phyloP scores from a whole-genome alignment of 495 filamentous ascomycete genomes.

The Hamigera avellanea region DNA sequence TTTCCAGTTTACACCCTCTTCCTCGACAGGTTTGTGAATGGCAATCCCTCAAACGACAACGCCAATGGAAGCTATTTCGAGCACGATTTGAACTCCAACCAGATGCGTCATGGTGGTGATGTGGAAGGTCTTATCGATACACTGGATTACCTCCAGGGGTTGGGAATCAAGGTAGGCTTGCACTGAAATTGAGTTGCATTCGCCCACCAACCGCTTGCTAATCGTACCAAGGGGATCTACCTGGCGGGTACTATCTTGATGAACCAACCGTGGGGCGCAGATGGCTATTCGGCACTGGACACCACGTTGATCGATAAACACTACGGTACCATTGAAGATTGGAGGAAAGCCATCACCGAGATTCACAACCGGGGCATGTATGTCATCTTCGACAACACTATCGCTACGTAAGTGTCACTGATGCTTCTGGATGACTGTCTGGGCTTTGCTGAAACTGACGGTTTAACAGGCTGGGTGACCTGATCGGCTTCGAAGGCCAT shows the following conservation, averaged over 20 bases:
- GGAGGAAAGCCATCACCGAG: conserved; percentile 52
- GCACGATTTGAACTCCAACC: conserved; percentile 55
- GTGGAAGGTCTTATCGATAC: conserved; percentile 51
- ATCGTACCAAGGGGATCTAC: conserved; percentile 45
- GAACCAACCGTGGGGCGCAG: conserved; percentile 60
- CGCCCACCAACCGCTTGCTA: background rate
- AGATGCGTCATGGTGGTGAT: conserved; percentile 68
- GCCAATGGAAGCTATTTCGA: conserved; percentile 58
- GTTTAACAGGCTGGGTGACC: conserved; percentile 45
- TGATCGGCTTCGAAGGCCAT: conserved; percentile 57
- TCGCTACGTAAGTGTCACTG: conserved; percentile 45
- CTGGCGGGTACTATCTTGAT: conserved; percentile 58
- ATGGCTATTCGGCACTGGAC: conserved; percentile 58
- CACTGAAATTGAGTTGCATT: conserved; percentile 6
- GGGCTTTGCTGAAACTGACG: too few relatives aligned
- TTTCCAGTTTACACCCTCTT: conserved; percentile 64
- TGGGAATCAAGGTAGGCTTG: conserved; percentile 60
- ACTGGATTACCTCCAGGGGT: conserved; percentile 62
- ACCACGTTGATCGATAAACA: conserved; percentile 61
- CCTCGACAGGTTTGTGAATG: conserved; percentile 61
- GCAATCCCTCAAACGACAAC: conserved; percentile 61
- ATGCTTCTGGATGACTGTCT: too few relatives aligned
- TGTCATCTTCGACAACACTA: conserved; percentile 61
- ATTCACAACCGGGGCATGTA: conserved; percentile 60
- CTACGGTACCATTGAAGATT: conserved; percentile 50